phyloP scores from a whole-genome alignment of 306 rosid genomes.

The Malus sieversii region DNA sequence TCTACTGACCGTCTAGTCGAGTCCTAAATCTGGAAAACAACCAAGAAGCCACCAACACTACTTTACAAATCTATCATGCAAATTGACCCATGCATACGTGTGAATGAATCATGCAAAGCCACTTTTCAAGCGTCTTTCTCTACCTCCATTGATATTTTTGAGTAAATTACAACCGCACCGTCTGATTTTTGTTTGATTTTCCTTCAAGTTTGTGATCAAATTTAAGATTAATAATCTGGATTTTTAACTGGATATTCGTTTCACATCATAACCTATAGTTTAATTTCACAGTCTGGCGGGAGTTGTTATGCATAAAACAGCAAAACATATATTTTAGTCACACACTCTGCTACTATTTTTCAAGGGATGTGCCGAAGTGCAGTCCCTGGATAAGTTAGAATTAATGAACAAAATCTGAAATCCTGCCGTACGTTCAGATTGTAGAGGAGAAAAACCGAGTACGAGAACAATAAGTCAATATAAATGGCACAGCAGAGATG shows the following conservation, averaged over 20 bases:
- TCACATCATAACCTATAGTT: background rate
- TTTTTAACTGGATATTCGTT: background rate
- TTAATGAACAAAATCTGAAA: background rate
- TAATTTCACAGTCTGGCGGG: background rate
- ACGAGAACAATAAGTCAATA: background rate
- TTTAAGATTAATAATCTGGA: background rate
- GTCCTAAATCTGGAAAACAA: background rate
- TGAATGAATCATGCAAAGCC: background rate
- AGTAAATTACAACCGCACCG: background rate
- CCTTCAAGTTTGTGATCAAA: background rate
- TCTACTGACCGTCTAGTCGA: background rate
- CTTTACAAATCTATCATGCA: background rate
- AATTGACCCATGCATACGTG: background rate
- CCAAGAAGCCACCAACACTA: background rate
- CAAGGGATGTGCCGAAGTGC: background rate
- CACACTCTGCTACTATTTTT: background rate
- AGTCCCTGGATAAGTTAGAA: background rate
- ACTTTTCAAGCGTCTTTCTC: background rate
- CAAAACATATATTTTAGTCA: no score
- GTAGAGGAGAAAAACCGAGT: background rate
- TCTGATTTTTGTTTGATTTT: background rate
- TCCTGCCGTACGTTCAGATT: background rate
- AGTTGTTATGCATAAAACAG: background rate
- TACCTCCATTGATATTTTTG: background rate
- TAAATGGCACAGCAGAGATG: background rate